phyloP scores from a whole-genome alignment of 2,329 filamentous ascomycete species.

The Diaporthe aspalathi region DNA sequence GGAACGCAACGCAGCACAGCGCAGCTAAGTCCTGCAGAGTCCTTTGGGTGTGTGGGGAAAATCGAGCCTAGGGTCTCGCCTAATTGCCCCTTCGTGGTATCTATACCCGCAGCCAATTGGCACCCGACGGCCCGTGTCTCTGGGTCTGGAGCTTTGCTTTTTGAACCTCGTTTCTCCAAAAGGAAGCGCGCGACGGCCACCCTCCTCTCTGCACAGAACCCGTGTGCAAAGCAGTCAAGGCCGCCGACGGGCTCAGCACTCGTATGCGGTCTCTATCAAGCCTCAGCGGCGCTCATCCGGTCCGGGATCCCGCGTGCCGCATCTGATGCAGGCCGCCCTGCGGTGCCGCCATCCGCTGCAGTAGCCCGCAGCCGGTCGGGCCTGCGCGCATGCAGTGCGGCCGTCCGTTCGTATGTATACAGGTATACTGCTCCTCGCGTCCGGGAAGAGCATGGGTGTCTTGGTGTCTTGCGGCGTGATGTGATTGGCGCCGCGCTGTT shows the following conservation, averaged over 20 bases:
- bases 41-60: constrained; percentile 17
- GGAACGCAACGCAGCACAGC: background rate
- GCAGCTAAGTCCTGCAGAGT: too few relatives aligned
- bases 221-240: background rate
- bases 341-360: constrained; percentile 22
- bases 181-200: background rate
- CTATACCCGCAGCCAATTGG: constrained; percentile 23
- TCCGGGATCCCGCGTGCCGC: constrained; percentile 20
- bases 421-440: too few relatives aligned
- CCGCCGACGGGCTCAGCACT: background rate
- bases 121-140: constrained; percentile 15
- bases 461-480: background rate
- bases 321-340: constrained; percentile 27
- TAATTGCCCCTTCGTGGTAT: constrained; percentile 20
- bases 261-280: background rate
- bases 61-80: constrained; percentile 29
- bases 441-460: background rate
- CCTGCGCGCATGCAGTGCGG: constrained; percentile 7
- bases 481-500: constrained; percentile 2
- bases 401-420: background rate
- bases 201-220: too few relatives aligned
- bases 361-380: constrained; percentile 22
- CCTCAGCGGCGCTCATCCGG: background rate
- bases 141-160: constrained; percentile 23
- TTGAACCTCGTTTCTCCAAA: background rate